Evolutionary conservation across 2,329 filamentous ascomycete genomes (phyloP).

Genomic region (Triangularia setosa): DNA sequence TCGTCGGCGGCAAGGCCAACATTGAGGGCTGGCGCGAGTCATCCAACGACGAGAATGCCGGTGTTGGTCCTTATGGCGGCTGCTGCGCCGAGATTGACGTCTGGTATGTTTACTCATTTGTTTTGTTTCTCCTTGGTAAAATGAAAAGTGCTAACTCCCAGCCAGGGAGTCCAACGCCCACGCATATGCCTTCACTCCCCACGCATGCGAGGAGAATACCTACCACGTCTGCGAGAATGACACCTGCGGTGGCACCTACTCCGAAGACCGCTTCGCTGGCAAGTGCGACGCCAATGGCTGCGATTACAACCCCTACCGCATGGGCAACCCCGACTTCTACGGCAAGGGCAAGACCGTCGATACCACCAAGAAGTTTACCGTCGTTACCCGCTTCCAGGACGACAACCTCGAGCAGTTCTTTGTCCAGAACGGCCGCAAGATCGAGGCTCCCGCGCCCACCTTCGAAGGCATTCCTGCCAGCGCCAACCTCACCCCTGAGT

Average conservation of each 20-base stretch:
- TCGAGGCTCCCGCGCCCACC: constrained; percentile 39
- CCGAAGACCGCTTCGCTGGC: constrained; percentile 46
- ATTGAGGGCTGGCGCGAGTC: constrained; percentile 43
- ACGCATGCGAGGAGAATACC: constrained; percentile 48
- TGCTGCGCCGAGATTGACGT: constrained; percentile 53
- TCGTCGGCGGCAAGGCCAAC: constrained; percentile 46
- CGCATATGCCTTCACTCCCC: constrained; percentile 55
- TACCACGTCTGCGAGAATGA: constrained; percentile 38
- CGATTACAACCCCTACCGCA: constrained; percentile 57
- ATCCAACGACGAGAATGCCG: constrained; percentile 45
- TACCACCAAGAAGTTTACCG: constrained; percentile 48
- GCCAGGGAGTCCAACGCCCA: constrained; percentile 58
- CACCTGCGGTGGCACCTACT: constrained; percentile 41
- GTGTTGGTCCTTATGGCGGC: constrained; percentile 41
- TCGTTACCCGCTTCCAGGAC: constrained; percentile 54
- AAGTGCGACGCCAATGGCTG: constrained; percentile 58
- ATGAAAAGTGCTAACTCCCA: not conserved
- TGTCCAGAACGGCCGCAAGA: constrained; percentile 51
- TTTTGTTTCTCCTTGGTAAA: not conserved
- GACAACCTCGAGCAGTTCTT: constrained; percentile 53
- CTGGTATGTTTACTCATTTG: constrained; percentile 36
- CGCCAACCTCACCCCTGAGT: constrained; percentile 52
- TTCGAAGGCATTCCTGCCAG: constrained; percentile 27
- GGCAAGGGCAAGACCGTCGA: constrained; percentile 51
- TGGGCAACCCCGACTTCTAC: constrained; percentile 54